Percentiles rank a stretch among this genome's conserved stretches.
phyloP scores from a whole-genome alignment of 1,284 basidiomycete species.

The Trametes hirsuta region DNA sequence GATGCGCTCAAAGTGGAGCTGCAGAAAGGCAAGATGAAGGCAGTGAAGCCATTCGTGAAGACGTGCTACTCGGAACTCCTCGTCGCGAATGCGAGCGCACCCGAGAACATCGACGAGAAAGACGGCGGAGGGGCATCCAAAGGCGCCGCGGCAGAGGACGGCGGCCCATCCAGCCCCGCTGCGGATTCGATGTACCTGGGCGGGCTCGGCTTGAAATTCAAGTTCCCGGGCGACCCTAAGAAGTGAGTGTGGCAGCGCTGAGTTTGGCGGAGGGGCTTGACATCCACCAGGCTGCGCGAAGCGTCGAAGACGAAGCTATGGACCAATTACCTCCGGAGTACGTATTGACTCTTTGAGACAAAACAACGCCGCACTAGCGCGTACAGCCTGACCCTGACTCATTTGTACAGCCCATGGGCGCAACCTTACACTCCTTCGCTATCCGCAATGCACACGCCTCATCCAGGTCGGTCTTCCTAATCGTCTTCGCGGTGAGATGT shows the following conservation, averaged over 20 bases:
- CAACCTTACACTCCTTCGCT: constrained; percentile 90
- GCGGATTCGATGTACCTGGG: constrained; percentile 74
- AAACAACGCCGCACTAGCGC: not conserved
- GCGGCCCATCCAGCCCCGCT: constrained; percentile 47
- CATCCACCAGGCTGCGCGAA: constrained; percentile 74
- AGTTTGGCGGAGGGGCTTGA: not conserved
- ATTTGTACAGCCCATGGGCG: constrained; percentile 75
- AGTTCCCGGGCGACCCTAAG: constrained; percentile 92
- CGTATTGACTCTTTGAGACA: constrained; percentile 26
- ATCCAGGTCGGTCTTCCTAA: constrained; percentile 98
- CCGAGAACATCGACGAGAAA: constrained; percentile 70
- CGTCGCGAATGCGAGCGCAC: constrained; percentile 55
- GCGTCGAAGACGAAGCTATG: constrained; percentile 98
- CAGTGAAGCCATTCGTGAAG: constrained; percentile 88
- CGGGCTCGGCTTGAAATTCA: constrained; percentile 86
- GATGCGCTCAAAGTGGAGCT: constrained; percentile 90
- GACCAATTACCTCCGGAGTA: constrained; percentile 87
- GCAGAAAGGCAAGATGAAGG: constrained; percentile 91
- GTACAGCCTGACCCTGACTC: not conserved
- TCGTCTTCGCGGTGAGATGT: constrained; percentile 94
- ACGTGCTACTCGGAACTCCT: constrained; percentile 96
- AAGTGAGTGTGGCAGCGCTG: constrained; percentile 56
- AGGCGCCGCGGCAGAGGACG: constrained; percentile 57
- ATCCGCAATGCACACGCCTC: constrained; percentile 95
- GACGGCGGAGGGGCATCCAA: constrained; percentile 56